Evolutionary conservation across 805 yeast genomes (phyloP).

Genomic region (Vanderwaltozyma verrucispora): DNA sequence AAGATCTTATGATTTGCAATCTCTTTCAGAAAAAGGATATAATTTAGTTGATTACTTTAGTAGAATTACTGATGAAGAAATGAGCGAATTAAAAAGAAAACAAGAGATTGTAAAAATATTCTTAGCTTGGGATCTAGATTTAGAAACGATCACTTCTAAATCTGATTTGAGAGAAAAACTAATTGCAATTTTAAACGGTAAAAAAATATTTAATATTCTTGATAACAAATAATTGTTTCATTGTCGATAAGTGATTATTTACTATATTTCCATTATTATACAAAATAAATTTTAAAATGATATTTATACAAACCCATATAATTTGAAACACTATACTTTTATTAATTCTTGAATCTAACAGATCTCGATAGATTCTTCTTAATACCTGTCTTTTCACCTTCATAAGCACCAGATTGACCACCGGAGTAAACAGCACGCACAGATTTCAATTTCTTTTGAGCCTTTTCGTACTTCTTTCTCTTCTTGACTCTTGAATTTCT

Average conservation of each 20-base stretch:
- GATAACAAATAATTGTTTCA: no score
- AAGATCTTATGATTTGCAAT: slow-evolving; percentile 26
- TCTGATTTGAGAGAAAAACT: slow-evolving; percentile 6
- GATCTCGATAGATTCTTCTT: slow-evolving; percentile 87
- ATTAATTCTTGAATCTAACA: slow-evolving; percentile 45
- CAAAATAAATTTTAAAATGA: background rate
- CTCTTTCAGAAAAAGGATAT: slow-evolving; percentile 10
- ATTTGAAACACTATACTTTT: no score
- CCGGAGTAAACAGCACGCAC: slow-evolving; percentile 80
- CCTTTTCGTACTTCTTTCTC: slow-evolving; percentile 93
- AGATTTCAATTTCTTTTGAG: slow-evolving; percentile 86
- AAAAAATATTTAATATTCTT: background rate
- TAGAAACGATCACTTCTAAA: slow-evolving; percentile 8
- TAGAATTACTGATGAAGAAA: slow-evolving; percentile 10
- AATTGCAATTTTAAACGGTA: background rate
- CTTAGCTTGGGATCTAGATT: slow-evolving; percentile 22
- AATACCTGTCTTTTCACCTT: slow-evolving; percentile 95
- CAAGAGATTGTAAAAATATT: slow-evolving; percentile 18
- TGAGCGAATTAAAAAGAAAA: slow-evolving; percentile 7
- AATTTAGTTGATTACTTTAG: slow-evolving; percentile 14
- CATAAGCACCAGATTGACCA: slow-evolving; percentile 65
- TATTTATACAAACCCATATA: background rate
- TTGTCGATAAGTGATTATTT: no score
- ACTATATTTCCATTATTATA: background rate
- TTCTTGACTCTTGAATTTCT: slow-evolving; percentile 95